Percentiles rank a stretch among this genome's conserved stretches.
phyloP scores from a whole-genome alignment of 306 rosid species.

The Oxytropis ochrocephala region DNA sequence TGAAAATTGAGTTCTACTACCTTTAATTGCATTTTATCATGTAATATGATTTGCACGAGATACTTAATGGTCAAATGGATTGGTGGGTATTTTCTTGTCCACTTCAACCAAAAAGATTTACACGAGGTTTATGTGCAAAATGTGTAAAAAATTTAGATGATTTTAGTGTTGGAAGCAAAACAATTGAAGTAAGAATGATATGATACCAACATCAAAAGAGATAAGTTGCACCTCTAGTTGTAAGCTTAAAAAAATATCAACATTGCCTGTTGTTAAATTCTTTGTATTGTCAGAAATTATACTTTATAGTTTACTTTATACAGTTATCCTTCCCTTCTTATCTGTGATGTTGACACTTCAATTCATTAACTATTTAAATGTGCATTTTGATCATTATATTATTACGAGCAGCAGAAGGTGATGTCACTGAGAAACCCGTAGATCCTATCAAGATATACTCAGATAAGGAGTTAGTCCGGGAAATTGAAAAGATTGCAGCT shows the following conservation, averaged over 20 bases:
- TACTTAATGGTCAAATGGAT: constrained; percentile 5
- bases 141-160: constrained; percentile 18
- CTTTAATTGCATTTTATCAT: not conserved
- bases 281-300: not conserved
- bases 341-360: not conserved
- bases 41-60: not conserved
- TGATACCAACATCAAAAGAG: not conserved
- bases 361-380: constrained; percentile 2
- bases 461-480: constrained; percentile 89
- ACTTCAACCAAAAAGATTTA: not conserved
- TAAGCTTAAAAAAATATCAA: not conserved
- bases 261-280: not conserved
- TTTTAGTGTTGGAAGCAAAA: constrained; percentile 4
- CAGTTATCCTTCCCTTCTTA: not conserved
- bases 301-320: not conserved
- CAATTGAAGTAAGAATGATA: constrained; percentile 9
- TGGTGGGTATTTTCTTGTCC: constrained; percentile 9
- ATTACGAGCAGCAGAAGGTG: constrained; percentile 70
- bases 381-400: constrained; percentile 15
- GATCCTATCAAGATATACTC: constrained; percentile 93
- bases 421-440: constrained; percentile 58
- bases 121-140: not conserved
- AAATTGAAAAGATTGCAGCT: constrained; percentile 88
- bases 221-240: not conserved
- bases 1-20: constrained; percentile 1